phyloP scores from a whole-genome alignment of 73 alveolate genomes.

The Symbiodinium natans region DNA sequence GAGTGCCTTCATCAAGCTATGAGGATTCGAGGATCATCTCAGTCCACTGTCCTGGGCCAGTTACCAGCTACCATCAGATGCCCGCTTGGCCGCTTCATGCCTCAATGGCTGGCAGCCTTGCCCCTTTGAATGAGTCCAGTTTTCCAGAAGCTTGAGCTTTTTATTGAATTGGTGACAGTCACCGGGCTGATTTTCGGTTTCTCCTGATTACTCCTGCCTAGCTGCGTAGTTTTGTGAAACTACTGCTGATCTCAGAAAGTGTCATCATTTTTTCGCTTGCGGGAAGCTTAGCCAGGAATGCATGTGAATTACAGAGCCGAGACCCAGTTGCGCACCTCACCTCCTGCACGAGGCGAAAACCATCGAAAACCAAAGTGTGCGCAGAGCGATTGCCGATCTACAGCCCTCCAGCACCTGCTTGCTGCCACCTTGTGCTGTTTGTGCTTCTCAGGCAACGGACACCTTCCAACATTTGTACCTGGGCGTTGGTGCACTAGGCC shows the following conservation, averaged over 20 bases:
- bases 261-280: too few species aligned
- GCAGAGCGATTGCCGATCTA: background rate
- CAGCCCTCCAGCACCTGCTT: background rate
- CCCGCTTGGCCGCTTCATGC: too few species aligned
- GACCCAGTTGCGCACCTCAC: background rate
- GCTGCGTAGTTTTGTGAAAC: too few species aligned
- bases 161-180: background rate
- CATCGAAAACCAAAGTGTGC: background rate
- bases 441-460: constrained; percentile 37
- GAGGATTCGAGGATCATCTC: background rate
- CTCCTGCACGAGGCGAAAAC: background rate
- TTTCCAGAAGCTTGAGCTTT: constrained; percentile 8
- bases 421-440: background rate
- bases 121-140: background rate
- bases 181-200: constrained; percentile 3
- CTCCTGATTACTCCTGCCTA: too few species aligned
- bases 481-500: constrained; percentile 86
- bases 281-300: background rate
- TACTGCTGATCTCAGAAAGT: too few species aligned
- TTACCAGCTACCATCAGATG: too few species aligned
- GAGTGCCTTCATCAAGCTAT: too few species aligned
- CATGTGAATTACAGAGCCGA: background rate
- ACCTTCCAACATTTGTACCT: constrained; percentile 87
- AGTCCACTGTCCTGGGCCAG: background rate
- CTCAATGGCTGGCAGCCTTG: background rate